Evolutionary conservation across 2,329 filamentous ascomycete species (phyloP).

Genomic region (Aspergillus sp.): DNA sequence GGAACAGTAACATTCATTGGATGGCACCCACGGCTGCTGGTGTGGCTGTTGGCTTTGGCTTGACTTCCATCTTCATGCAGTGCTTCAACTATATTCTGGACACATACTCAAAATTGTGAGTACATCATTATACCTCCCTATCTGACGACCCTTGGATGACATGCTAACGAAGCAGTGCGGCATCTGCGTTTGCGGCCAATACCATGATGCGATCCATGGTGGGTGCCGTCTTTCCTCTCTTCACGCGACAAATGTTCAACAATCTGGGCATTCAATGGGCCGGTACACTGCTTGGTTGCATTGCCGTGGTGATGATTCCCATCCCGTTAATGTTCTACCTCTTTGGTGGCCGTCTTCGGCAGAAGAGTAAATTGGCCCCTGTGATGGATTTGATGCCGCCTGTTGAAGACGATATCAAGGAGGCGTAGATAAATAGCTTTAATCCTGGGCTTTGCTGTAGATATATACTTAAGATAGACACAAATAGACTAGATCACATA

Average conservation of each 20-base stretch:
- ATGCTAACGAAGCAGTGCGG: constrained; percentile 15
- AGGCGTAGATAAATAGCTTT: not conserved
- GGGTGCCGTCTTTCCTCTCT: constrained; percentile 24
- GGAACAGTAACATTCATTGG: constrained; percentile 23
- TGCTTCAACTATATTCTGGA: constrained; percentile 27
- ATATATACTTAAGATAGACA: no score
- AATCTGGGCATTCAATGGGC: constrained; percentile 28
- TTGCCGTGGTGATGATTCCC: constrained; percentile 25
- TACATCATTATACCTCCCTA: no score
- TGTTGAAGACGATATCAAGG: not conserved
- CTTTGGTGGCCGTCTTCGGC: constrained; percentile 19
- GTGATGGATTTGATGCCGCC: not conserved
- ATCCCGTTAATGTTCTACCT: constrained; percentile 23
- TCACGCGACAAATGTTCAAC: constrained; percentile 25
- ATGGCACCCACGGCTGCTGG: constrained; percentile 25
- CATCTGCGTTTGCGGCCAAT: constrained; percentile 25
- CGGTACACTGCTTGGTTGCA: constrained; percentile 21
- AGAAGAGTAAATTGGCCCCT: constrained; percentile 21
- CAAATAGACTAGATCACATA: no score
- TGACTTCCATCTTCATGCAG: constrained; percentile 28
- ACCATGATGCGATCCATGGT: constrained; percentile 28
- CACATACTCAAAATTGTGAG: constrained; percentile 24
- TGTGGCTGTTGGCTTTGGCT: constrained; percentile 25
- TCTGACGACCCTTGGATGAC: no score
- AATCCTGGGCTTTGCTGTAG: no score